Conservation (phyloP, 139 green algal species). For the Tetradesmus obliquus region DNA sequence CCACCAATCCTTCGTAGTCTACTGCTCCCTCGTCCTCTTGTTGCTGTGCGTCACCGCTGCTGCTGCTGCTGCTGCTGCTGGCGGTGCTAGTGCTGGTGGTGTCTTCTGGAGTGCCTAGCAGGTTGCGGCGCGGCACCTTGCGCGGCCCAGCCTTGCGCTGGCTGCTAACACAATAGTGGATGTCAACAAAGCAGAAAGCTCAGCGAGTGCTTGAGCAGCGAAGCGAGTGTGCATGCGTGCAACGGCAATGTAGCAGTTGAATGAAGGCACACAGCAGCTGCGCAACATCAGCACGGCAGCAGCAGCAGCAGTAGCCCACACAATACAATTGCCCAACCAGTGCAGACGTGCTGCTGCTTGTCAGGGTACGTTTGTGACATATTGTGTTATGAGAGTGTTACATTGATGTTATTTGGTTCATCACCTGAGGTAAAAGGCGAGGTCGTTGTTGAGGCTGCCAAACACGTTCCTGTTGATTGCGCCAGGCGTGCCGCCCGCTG, state of each 20-base stretch:
- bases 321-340: neutral
- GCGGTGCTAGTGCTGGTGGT: neutral
- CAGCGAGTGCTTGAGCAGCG: too few relatives aligned
- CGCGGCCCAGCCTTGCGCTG: neutral
- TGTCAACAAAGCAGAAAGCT: too few relatives aligned
- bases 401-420: neutral
- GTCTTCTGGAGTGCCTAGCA: neutral
- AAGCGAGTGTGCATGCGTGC: too few relatives aligned
- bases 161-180: neutral
- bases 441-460: slow-evolving; percentile 22
- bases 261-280: neutral
- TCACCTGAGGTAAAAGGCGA: slow-evolving; percentile 18
- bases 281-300: neutral
- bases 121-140: neutral
- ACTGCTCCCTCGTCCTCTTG: neutral
- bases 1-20: neutral
- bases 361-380: neutral
- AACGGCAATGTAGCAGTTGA: too few relatives aligned
- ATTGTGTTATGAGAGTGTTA: neutral
- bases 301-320: neutral
- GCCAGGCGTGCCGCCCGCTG: neutral
- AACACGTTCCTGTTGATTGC: neutral
- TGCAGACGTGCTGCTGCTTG: too few relatives aligned
- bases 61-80: neutral
- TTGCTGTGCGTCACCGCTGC: neutral